Evolutionary conservation across 257 asterid genomes (phyloP).

Genomic region (Solanum bulbocastanum): DNA sequence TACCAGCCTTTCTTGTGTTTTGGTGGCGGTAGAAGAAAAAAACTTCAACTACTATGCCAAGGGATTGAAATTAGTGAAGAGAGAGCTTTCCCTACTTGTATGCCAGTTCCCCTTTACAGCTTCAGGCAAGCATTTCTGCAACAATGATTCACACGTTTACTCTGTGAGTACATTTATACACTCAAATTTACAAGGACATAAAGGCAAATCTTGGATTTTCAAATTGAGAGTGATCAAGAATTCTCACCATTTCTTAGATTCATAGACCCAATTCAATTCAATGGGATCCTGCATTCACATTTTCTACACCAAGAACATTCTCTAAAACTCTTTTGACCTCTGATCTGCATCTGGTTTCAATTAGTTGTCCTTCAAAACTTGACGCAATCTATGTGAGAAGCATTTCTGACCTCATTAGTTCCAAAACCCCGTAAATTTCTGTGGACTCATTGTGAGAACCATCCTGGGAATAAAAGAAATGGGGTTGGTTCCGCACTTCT

Average conservation of each 20-base stretch:
- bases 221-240: background rate
- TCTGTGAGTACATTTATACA: background rate
- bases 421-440: conserved; percentile 35
- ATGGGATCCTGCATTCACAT: background rate
- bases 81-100: background rate
- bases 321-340: background rate
- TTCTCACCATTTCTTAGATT: background rate
- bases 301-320: background rate
- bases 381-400: background rate
- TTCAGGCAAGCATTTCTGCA: background rate
- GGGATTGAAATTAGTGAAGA: background rate
- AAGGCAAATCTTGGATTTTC: background rate
- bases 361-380: background rate
- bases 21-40: background rate
- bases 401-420: conserved; percentile 39
- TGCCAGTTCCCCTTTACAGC: background rate
- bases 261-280: background rate
- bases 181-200: background rate
- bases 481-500: conserved; percentile 44
- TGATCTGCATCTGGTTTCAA: background rate
- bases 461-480: conserved; percentile 51
- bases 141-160: background rate
- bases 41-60: background rate
- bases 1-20: background rate
- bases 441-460: conserved; percentile 27